phyloP scores from a whole-genome alignment of 108 stramenopile genomes.

The Mayamaea pseudoterrestris region DNA sequence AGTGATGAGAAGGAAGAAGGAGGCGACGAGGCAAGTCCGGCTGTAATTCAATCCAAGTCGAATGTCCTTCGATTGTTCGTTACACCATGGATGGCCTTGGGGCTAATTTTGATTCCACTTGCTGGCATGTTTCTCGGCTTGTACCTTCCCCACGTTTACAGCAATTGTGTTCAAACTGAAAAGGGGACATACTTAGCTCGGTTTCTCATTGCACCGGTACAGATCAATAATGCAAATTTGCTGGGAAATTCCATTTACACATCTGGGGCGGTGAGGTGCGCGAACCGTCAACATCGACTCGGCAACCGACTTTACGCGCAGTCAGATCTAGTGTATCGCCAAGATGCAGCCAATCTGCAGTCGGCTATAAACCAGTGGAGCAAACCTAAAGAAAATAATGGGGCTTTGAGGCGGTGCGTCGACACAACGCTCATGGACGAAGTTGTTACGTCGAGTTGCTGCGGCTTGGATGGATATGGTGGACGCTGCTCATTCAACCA shows the following conservation, averaged over 20 bases:
- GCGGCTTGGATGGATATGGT: constrained; percentile 24
- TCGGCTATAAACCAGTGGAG: constrained; percentile 2
- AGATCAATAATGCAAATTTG: constrained; percentile 21
- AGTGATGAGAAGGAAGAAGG: constrained; percentile 4
- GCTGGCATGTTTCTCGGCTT: constrained; percentile 2
- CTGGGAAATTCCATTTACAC: constrained; percentile 18
- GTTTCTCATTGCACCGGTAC: constrained; percentile 18
- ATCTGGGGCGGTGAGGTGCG: constrained; percentile 8
- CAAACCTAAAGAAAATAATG: constrained; percentile 6
- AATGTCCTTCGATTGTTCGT: constrained; percentile 8
- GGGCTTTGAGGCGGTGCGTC: constrained; percentile 13
- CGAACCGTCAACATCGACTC: constrained; percentile 4
- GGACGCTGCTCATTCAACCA: neutral
- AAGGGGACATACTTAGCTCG: constrained; percentile 30
- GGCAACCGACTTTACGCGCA: constrained; percentile 10
- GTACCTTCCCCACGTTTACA: constrained; percentile 23
- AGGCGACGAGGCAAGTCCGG: constrained; percentile 2
- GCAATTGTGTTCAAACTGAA: constrained; percentile 16
- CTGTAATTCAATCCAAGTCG: neutral
- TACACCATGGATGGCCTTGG: constrained; percentile 11
- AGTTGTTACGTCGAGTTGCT: constrained; percentile 13
- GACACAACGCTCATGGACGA: constrained; percentile 1
- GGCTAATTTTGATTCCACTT: constrained; percentile 7
- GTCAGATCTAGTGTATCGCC: constrained; percentile 2
- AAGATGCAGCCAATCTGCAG: constrained; percentile 3